These are phyloP conservation scores for Globisporangium paroecandrum DNA, from an alignment of 352 stramenopile genomes.

Conservation along the genomic window DNA sequence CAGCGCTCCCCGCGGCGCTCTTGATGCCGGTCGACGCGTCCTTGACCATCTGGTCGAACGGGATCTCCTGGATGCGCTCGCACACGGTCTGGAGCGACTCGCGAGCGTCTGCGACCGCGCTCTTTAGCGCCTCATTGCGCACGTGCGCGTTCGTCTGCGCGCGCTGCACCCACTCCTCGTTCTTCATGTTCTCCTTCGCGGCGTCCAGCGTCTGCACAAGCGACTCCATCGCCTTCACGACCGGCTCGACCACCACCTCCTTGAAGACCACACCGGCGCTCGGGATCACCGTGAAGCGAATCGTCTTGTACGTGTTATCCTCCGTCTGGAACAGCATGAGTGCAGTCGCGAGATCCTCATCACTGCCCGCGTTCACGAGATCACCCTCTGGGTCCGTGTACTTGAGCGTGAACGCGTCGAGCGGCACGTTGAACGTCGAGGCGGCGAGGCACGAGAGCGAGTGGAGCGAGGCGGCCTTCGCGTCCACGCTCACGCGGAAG, in stretches of 20 bases:
- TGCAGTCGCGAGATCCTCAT: constrained; percentile 63
- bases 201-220: constrained; percentile 69
- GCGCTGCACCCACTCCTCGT: constrained; percentile 48
- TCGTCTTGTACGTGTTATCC: constrained; percentile 32
- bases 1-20: constrained; percentile 10
- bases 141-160: constrained; percentile 41
- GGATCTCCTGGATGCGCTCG: constrained; percentile 70
- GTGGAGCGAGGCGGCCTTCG: constrained; percentile 40
- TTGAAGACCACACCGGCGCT: constrained; percentile 64
- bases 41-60: constrained; percentile 76
- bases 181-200: constrained; percentile 75
- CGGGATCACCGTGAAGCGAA: constrained; percentile 65
- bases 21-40: constrained; percentile 32
- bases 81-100: constrained; percentile 44
- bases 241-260: constrained; percentile 66
- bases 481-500: constrained; percentile 63
- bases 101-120: constrained; percentile 44
- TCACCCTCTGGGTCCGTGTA: constrained; percentile 76
- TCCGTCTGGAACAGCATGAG: constrained; percentile 46
- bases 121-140: constrained; percentile 49
- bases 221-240: constrained; percentile 76
- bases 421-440: constrained; percentile 50
- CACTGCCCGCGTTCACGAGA: constrained; percentile 56
- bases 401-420: constrained; percentile 59
- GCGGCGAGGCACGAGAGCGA: constrained; percentile 46